Percentiles rank a stretch among this genome's conserved stretches.
Evolutionary conservation across 2,329 filamentous ascomycete genomes (phyloP).

Genomic region (Coleophoma cylindrospora): DNA sequence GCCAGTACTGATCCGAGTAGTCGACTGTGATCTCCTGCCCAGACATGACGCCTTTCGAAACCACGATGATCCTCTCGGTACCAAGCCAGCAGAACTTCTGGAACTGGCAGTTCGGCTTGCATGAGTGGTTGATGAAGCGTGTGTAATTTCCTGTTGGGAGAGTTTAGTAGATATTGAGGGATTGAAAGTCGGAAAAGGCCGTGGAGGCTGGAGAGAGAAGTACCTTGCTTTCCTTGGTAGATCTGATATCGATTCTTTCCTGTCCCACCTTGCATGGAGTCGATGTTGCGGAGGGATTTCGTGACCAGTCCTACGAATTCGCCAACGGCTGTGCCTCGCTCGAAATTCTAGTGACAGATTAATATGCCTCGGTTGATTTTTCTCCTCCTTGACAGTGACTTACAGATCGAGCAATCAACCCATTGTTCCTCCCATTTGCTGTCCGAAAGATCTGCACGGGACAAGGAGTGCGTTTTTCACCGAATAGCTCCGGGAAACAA

Average conservation of each 20-base stretch:
- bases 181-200: too few species aligned
- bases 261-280: constrained; percentile 47
- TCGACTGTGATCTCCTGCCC: constrained; percentile 52
- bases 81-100: constrained; percentile 52
- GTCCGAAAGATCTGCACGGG: too few species aligned
- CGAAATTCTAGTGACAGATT: constrained; percentile 27
- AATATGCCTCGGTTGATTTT: background rate
- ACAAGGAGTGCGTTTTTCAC: too few species aligned
- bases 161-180: constrained; percentile 5
- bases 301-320: constrained; percentile 53
- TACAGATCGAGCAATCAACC: too few species aligned
- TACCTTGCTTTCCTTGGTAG: constrained; percentile 40
- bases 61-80: constrained; percentile 47
- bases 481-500: too few species aligned
- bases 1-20: constrained; percentile 54
- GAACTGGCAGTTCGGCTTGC: constrained; percentile 51
- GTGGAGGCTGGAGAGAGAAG: constrained; percentile 1
- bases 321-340: constrained; percentile 45
- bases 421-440: too few species aligned
- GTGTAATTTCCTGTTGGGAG: constrained; percentile 45
- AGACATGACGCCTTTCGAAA: constrained; percentile 48
- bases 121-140: constrained; percentile 55
- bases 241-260: constrained; percentile 43
- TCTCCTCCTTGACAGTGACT: too few species aligned
- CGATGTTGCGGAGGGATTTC: constrained; percentile 42